Evolutionary conservation across 2,329 filamentous ascomycete genomes (phyloP).

Genomic region (Paecilomyces fulvus): DNA sequence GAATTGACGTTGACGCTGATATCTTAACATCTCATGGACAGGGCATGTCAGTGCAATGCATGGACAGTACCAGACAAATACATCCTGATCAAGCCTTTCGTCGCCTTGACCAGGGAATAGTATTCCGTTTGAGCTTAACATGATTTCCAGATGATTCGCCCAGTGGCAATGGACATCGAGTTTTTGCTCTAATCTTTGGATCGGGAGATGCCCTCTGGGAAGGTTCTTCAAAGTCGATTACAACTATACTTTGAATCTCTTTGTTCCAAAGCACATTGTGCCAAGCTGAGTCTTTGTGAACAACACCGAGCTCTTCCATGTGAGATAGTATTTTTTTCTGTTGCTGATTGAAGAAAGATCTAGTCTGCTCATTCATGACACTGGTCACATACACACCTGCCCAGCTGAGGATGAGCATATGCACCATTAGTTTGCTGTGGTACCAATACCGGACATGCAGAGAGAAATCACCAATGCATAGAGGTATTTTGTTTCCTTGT

Average conservation of each 20-base stretch:
- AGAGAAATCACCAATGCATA: no score
- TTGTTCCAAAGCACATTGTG: slow-evolving; percentile 20
- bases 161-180: not conserved
- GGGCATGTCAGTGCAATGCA: no score
- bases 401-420: no score
- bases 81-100: no score
- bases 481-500: no score
- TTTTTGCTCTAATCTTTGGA: not conserved
- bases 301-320: slow-evolving; percentile 9
- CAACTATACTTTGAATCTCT: slow-evolving; percentile 5
- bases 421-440: no score
- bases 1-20: no score
- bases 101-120: no score
- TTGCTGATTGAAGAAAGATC: slow-evolving; percentile 8
- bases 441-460: no score
- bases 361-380: slow-evolving; percentile 10
- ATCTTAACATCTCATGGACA: no score
- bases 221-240: slow-evolving; percentile 17
- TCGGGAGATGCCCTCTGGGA: not conserved
- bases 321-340: slow-evolving; percentile 8
- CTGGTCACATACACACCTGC: slow-evolving; percentile 3
- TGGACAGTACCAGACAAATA: no score
- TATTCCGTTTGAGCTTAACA: no score
- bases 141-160: not conserved
- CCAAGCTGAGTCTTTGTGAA: slow-evolving; percentile 13